Conservation (phyloP, 305 asterid species). For the Withania somnifera region DNA sequence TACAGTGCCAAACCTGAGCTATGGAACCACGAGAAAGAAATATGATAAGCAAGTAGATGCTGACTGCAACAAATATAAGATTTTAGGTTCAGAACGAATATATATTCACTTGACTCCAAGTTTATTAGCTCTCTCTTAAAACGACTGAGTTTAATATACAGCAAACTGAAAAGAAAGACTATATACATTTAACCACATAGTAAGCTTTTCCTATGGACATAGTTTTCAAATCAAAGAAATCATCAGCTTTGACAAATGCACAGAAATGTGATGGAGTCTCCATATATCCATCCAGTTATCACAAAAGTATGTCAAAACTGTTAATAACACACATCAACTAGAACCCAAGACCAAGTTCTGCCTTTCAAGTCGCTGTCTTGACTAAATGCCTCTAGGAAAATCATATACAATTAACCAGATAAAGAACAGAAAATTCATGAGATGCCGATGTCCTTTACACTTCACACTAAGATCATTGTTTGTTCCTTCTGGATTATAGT, state of each 20-base stretch:
- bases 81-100: neutral
- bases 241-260: neutral
- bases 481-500: neutral
- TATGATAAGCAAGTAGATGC: constrained; percentile 19
- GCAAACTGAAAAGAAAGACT: neutral
- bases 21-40: constrained; percentile 47
- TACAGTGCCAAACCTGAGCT: constrained; percentile 96
- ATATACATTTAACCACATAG: neutral
- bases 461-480: neutral
- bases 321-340: neutral
- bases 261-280: neutral
- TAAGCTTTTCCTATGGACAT: neutral
- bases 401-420: neutral
- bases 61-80: neutral
- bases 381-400: neutral
- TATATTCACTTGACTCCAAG: neutral
- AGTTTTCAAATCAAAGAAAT: neutral
- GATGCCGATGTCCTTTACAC: neutral
- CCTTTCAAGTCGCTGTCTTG: neutral
- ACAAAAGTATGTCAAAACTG: neutral
- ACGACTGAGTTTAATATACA: neutral
- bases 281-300: neutral
- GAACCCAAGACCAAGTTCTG: neutral
- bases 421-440: neutral
- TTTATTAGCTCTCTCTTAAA: neutral